These are phyloP conservation scores for Fusarium veterinarium DNA, from an alignment of 2,329 filamentous ascomycete species.

Conservation along the genomic window DNA sequence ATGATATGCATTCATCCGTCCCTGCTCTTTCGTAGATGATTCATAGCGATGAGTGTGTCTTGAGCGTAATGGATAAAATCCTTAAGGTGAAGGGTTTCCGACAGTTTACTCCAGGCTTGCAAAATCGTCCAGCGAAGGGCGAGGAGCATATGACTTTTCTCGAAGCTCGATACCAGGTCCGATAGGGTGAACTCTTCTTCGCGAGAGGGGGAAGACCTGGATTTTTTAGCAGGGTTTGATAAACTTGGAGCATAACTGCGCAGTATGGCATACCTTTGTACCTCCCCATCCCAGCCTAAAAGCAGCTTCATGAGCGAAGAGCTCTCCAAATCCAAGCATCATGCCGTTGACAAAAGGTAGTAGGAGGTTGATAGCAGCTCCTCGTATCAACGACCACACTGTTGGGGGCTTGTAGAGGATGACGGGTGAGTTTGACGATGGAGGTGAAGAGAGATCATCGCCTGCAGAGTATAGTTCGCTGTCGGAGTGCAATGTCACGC, in stretches of 20 bases:
- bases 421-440: slow-evolving; percentile 74
- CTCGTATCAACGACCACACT: slow-evolving; percentile 84
- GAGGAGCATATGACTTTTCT: slow-evolving; percentile 68
- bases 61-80: neutral
- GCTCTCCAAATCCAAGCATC: slow-evolving; percentile 97
- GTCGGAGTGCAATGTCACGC: slow-evolving; percentile 83
- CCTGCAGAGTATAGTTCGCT: slow-evolving; percentile 79
- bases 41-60: neutral
- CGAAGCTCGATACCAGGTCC: slow-evolving; percentile 87
- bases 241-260: neutral
- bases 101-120: slow-evolving; percentile 72
- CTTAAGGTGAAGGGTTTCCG: neutral
- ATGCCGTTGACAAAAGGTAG: slow-evolving; percentile 96
- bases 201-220: slow-evolving; percentile 67
- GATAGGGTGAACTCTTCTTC: slow-evolving; percentile 73
- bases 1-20: slow-evolving; percentile 33
- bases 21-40: slow-evolving; percentile 11
- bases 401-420: slow-evolving; percentile 92
- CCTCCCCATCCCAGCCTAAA: slow-evolving; percentile 93
- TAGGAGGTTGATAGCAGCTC: slow-evolving; percentile 94
- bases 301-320: slow-evolving; percentile 95
- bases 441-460: slow-evolving; percentile 71
- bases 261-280: slow-evolving; percentile 75
- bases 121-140: slow-evolving; percentile 71
- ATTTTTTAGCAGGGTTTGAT: slow-evolving; percentile 20